Base-by-base conservation (phyloP, 345 rosid genomes). In the Cardiospermum halicacabum region DNA sequence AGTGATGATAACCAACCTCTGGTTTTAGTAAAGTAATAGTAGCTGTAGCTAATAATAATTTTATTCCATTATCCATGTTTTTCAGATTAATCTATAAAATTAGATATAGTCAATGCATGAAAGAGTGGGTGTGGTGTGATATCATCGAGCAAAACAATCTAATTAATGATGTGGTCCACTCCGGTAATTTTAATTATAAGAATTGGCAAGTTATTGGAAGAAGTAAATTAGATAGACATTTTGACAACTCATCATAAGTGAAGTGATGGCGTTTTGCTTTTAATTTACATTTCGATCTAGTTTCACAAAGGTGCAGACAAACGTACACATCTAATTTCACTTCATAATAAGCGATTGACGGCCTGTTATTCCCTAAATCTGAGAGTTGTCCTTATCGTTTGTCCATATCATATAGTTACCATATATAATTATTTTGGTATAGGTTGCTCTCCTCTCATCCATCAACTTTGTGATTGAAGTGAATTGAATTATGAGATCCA, bases 11-110 rank as follows among this genome's bases (percentile, higher is more conserved):
- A 56, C 63, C 58, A 56, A 7, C 18, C 40, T 72, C 30, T 12
- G 65, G 70, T 60, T 67, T n/a, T n/a, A n/a, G n/a, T n/a, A n/a
- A n/a, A n/a, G n/a, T n/a, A 63, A 40, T 18, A 61, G 45, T 26
- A 34, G 43, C 50, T 49, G 45, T 26, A 34, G 43, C 50, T 49
- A 61, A 27, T 50, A 66, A 65, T n/a, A n/a, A n/a, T n/a, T n/a
- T n/a, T n/a, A n/a, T n/a, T n/a, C n/a, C n/a, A n/a, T n/a, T n/a
- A n/a, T n/a, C n/a, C n/a, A n/a, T n/a, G n/a, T n/a, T n/a, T n/a
- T n/a, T n/a, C n/a, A n/a, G n/a, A n/a, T n/a, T n/a, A n/a, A n/a
- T n/a, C n/a, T n/a, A n/a, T 43, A 15, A n/a, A 16, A 18, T 55
- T 16, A 55, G 10, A 28, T 30, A 9, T 7, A 28, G 22, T 54